Evolutionary conservation across 2,329 filamentous ascomycete genomes (phyloP), one percentile per base, ranked within the genome.

Genomic region (Phaeosphaeria sp.): DNA sequence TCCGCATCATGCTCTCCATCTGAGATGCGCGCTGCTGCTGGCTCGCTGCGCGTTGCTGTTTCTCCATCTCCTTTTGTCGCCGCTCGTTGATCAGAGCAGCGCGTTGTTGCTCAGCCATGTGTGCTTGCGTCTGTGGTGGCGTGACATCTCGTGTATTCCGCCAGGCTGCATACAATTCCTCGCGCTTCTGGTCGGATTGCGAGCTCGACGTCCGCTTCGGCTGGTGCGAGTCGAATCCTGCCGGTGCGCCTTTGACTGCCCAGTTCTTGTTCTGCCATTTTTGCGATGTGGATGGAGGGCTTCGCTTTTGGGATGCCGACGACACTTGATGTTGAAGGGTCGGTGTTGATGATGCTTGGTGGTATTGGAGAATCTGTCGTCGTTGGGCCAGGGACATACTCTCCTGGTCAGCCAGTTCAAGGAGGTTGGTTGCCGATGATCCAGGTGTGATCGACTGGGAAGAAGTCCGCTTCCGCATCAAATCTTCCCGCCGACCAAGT

Each of bases 1-100:
- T 87, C 53, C 91, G 84, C 90, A 96, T 95, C 63, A 87, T 84
- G 74, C 89, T 87, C 63, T 92, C 90, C 67, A 92, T 88, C 39
- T 83, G 83, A 49, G 84, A 84, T 15, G 91, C 87, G 6, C 83
- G 81, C 53, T 85, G 81, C 61, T 87, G 83, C 63, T 84, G 85
- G 49, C 85, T 86, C 43, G 81, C 78, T 54, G 83, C 82, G 65
- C 87, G 84, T 68, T 84, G 80, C 72, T 89, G 85, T 51, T 83
- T 83, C 51, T 83, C 82, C 69, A 86, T 82, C 51, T 87, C 83
- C 69, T 87, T 87, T 27, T 87, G 86, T 63, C 88, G 86, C 63
- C 84, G 85, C 64, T 90, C 88, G 36, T 82, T 80, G 70, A 90
- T 80, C 72, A 91, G 78, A 42, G 73, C 74, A 2, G 68, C 67